Evolutionary conservation across 2,329 filamentous ascomycete genomes (phyloP).

Genomic region (Aspergillus costaricaensis): DNA sequence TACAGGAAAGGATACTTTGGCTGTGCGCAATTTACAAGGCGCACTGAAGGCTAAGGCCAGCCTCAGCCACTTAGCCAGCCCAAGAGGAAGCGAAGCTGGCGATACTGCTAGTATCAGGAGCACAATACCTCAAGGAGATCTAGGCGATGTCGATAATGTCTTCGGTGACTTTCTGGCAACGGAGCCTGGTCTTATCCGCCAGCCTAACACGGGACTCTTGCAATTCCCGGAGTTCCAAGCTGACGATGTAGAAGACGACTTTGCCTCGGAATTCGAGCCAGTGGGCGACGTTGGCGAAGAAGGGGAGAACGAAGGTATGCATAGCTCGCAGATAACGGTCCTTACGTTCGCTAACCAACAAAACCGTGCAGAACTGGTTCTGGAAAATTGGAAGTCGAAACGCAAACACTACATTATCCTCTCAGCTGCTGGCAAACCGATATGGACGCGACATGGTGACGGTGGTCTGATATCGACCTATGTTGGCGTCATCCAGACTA

Average conservation of each 20-base stretch:
- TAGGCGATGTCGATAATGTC: conserved; percentile 77
- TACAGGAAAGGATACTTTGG: conserved; percentile 66
- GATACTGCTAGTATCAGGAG: conserved; percentile 55
- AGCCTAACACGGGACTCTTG: conserved; percentile 36
- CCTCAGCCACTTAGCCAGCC: conserved; percentile 47
- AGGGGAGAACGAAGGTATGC: conserved; percentile 58
- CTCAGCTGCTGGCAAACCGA: conserved; percentile 93
- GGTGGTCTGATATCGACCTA: conserved; percentile 87
- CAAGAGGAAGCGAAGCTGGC: conserved; percentile 52
- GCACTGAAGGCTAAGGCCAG: conserved; percentile 38
- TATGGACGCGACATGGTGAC: conserved; percentile 94
- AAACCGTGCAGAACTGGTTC: conserved; percentile 44
- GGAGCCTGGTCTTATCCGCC: conserved; percentile 41
- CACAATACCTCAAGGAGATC: conserved; percentile 56
- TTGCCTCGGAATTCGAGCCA: conserved; percentile 73
- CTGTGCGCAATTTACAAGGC: conserved; percentile 32
- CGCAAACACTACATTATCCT: conserved; percentile 96
- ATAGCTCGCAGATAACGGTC: neutral
- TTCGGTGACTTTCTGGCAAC: conserved; percentile 67
- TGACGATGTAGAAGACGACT: conserved; percentile 63
- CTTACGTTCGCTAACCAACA: conserved; percentile 10
- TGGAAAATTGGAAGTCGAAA: conserved; percentile 83
- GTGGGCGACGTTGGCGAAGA: conserved; percentile 62
- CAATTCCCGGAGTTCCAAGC: conserved; percentile 39
- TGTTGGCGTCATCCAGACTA: conserved; percentile 93